Evolutionary conservation across 2,329 filamentous ascomycete genomes (phyloP).

Genomic region (Penicillium sp.): DNA sequence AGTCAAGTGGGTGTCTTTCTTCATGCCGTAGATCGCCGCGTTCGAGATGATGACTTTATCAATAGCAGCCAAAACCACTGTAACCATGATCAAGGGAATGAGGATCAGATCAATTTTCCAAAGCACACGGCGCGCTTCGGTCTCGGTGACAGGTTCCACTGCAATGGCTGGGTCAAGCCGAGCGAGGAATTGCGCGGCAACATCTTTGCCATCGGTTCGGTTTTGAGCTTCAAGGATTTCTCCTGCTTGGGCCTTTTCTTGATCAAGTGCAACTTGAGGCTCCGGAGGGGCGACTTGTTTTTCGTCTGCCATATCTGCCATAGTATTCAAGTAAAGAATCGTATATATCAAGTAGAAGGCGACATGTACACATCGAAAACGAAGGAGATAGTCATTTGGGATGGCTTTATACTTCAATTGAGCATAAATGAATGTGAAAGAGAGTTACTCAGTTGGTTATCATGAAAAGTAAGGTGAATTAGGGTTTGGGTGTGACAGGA

Average conservation of each 20-base stretch:
- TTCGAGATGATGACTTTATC: slow-evolving; percentile 35
- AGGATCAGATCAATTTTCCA: slow-evolving; percentile 31
- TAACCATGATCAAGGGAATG: slow-evolving; percentile 28
- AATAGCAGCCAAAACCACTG: slow-evolving; percentile 27
- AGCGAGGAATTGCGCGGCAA: slow-evolving; percentile 32
- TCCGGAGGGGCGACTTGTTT: neutral
- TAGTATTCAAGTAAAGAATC: neutral
- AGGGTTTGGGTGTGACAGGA: slow-evolving; percentile 8
- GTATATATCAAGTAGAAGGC: neutral
- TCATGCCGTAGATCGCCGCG: slow-evolving; percentile 19
- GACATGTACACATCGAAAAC: neutral
- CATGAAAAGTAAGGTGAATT: neutral
- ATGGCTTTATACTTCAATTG: neutral
- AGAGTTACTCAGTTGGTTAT: neutral
- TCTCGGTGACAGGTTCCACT: slow-evolving; percentile 23
- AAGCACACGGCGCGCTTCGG: slow-evolving; percentile 25
- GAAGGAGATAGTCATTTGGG: neutral
- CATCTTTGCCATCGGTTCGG: slow-evolving; percentile 20
- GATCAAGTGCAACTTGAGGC: neutral
- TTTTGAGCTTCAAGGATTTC: slow-evolving; percentile 10
- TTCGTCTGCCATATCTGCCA: slow-evolving; percentile 2
- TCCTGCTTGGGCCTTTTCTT: slow-evolving; percentile 10
- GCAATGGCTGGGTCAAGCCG: slow-evolving; percentile 24
- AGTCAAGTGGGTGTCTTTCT: slow-evolving; percentile 21
- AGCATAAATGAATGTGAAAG: neutral